These are phyloP conservation scores for Fomitiporia mediterranea DNA, from an alignment of 1,284 basidiomycete genomes.

Conservation along the genomic window DNA sequence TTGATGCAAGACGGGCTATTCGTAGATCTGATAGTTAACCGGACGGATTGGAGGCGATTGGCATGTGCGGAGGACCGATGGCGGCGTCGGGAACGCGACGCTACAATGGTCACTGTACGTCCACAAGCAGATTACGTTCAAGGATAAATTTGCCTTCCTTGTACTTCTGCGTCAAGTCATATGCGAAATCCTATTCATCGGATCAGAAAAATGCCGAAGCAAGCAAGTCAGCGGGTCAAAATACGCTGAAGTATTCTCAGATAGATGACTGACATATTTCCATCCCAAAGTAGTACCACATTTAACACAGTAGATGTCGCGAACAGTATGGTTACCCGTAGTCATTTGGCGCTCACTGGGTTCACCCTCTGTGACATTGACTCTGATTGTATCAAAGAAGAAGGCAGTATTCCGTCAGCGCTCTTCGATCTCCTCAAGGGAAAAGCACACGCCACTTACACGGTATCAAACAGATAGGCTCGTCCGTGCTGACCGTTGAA, in stretches of 20 bases:
- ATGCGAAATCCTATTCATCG: slow-evolving; percentile 76
- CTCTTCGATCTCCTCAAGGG: slow-evolving; percentile 8
- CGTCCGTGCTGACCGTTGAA: slow-evolving; percentile 94
- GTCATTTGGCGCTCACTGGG: slow-evolving; percentile 93
- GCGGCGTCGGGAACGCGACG: not conserved
- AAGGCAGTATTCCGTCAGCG: slow-evolving; percentile 11
- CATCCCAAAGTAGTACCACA: slow-evolving; percentile 86
- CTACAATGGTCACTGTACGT: slow-evolving; percentile 54
- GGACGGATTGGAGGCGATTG: slow-evolving; percentile 3
- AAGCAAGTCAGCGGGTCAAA: slow-evolving; percentile 1
- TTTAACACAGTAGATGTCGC: slow-evolving; percentile 91
- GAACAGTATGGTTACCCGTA: slow-evolving; percentile 92
- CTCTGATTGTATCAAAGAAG: slow-evolving; percentile 41
- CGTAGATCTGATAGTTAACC: slow-evolving; percentile 10
- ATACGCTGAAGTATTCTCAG: not conserved
- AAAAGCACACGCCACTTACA: slow-evolving; percentile 52
- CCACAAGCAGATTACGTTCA: slow-evolving; percentile 83
- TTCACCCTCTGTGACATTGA: slow-evolving; percentile 86
- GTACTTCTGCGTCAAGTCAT: slow-evolving; percentile 88
- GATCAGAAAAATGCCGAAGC: slow-evolving; percentile 17
- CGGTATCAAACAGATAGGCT: slow-evolving; percentile 89
- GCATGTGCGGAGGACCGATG: slow-evolving; percentile 9
- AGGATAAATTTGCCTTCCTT: slow-evolving; percentile 99
- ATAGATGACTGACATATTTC: slow-evolving; percentile 80
- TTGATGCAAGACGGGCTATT: not conserved